Evolutionary conservation across 202 grass and related monocot species (phyloP).

Genomic region (Eragrostis tef): DNA sequence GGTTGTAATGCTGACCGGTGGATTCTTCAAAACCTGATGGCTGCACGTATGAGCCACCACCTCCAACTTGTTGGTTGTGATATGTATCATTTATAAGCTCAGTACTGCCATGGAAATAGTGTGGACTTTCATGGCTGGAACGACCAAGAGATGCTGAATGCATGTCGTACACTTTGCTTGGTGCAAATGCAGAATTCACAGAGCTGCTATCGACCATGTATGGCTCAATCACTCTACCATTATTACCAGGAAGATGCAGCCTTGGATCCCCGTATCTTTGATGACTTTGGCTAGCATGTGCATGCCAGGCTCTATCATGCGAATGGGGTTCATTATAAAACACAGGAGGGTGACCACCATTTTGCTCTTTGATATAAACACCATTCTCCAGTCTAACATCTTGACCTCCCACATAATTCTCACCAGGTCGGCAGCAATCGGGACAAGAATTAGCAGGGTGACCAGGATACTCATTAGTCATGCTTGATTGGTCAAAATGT

Average conservation of each 20-base stretch:
- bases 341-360: slow-evolving; percentile 51
- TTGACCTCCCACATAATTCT: slow-evolving; percentile 60
- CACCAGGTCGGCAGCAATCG: slow-evolving; percentile 60
- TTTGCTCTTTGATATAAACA: slow-evolving; percentile 63
- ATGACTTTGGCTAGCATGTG: slow-evolving; percentile 56
- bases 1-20: slow-evolving; percentile 54
- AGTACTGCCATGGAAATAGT: slow-evolving; percentile 52
- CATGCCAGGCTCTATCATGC: slow-evolving; percentile 64
- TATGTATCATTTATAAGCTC: slow-evolving; percentile 63
- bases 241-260: slow-evolving; percentile 55
- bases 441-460: slow-evolving; percentile 60
- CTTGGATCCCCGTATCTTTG: slow-evolving; percentile 71
- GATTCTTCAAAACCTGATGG: slow-evolving; percentile 60
- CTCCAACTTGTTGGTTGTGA: slow-evolving; percentile 66
- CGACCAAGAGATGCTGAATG: slow-evolving; percentile 61
- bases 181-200: slow-evolving; percentile 55
- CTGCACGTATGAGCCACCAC: slow-evolving; percentile 49
- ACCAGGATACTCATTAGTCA: slow-evolving; percentile 54
- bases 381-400: slow-evolving; percentile 69
- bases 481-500: slow-evolving; percentile 61
- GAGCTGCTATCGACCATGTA: slow-evolving; percentile 57
- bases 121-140: slow-evolving; percentile 61
- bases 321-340: slow-evolving; percentile 63
- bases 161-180: slow-evolving; percentile 61
- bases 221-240: slow-evolving; percentile 62